A percentile compares a stretch with the other conserved stretches of the same genome.
These are phyloP conservation scores for Penicillium thymicola DNA, from an alignment of 2,329 filamentous ascomycete genomes.

Conservation along the genomic window DNA sequence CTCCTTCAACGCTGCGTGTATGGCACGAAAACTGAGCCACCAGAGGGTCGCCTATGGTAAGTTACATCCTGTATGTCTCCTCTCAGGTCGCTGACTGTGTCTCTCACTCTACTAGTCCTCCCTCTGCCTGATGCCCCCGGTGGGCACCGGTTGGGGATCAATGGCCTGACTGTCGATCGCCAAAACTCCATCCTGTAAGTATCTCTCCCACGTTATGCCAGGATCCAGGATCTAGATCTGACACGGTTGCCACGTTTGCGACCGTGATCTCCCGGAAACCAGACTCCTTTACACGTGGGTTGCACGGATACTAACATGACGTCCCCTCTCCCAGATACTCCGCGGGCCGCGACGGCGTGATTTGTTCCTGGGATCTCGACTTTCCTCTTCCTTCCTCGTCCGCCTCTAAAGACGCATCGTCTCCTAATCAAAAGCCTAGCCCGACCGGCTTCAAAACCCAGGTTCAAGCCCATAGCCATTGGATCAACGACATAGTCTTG, in stretches of 20 bases:
- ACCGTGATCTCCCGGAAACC: neutral
- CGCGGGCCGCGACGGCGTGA: constrained; percentile 87
- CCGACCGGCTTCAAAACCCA: constrained; percentile 58
- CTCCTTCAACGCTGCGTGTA: constrained; percentile 36
- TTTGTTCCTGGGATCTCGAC: constrained; percentile 87
- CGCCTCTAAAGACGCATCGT: constrained; percentile 21
- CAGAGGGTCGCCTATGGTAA: constrained; percentile 67
- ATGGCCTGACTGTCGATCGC: constrained; percentile 84
- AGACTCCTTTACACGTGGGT: constrained; percentile 6
- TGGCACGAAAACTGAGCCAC: constrained; percentile 67
- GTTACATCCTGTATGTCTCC: constrained; percentile 14
- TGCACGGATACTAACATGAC: constrained; percentile 22
- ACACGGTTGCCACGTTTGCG: neutral
- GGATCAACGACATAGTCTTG: constrained; percentile 90
- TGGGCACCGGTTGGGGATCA: constrained; percentile 90
- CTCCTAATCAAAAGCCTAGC: constrained; percentile 25
- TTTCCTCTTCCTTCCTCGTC: constrained; percentile 34
- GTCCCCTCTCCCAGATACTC: constrained; percentile 66
- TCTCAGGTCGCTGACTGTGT: constrained; percentile 7
- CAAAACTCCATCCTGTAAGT: constrained; percentile 81
- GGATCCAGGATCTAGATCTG: neutral
- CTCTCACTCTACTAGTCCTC: constrained; percentile 52
- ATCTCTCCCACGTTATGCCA: neutral
- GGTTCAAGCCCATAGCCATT: constrained; percentile 84
- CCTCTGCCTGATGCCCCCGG: constrained; percentile 71